Evolutionary conservation across 2,329 filamentous ascomycete species (phyloP).

Genomic region (Nemania diffusa): DNA sequence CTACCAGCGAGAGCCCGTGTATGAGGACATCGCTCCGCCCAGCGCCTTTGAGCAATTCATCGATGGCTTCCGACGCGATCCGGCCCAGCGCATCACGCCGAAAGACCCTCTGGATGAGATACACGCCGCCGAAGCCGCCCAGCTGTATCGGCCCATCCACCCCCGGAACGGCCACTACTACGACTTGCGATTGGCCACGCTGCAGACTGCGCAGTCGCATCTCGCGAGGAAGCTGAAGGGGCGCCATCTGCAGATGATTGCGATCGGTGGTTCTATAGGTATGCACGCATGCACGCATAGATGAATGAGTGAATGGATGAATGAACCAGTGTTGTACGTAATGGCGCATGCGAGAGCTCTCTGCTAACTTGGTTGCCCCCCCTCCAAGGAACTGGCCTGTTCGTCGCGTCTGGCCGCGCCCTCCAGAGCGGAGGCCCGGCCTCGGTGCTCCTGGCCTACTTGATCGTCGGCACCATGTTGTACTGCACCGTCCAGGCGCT

Average conservation of each 20-base stretch:
- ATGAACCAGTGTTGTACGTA: not conserved
- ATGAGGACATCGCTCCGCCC: conserved; percentile 52
- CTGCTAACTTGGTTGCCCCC: conserved; percentile 9
- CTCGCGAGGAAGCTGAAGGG: conserved; percentile 82
- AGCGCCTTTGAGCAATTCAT: conserved; percentile 58
- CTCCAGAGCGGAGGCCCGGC: conserved; percentile 80
- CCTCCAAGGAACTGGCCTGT: conserved; percentile 78
- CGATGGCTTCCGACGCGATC: conserved; percentile 73
- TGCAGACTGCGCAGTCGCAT: conserved; percentile 80
- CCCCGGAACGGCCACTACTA: conserved; percentile 58
- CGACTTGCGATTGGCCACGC: conserved; percentile 67
- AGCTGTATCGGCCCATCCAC: conserved; percentile 44
- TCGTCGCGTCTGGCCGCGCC: conserved; percentile 82
- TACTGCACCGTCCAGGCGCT: conserved; percentile 93
- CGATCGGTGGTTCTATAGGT: conserved; percentile 92
- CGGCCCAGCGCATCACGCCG: conserved; percentile 60
- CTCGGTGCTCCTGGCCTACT: conserved; percentile 80
- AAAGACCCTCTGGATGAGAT: conserved; percentile 53
- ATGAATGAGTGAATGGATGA: too few species aligned
- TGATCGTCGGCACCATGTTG: conserved; percentile 84
- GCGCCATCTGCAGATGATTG: conserved; percentile 96
- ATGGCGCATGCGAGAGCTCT: not conserved
- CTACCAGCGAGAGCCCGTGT: conserved; percentile 61
- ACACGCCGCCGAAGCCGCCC: conserved; percentile 46
- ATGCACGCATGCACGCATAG: too few species aligned